phyloP scores from a whole-genome alignment of 2,329 filamentous ascomycete species.

The Pseudofabraea citricarpa region DNA sequence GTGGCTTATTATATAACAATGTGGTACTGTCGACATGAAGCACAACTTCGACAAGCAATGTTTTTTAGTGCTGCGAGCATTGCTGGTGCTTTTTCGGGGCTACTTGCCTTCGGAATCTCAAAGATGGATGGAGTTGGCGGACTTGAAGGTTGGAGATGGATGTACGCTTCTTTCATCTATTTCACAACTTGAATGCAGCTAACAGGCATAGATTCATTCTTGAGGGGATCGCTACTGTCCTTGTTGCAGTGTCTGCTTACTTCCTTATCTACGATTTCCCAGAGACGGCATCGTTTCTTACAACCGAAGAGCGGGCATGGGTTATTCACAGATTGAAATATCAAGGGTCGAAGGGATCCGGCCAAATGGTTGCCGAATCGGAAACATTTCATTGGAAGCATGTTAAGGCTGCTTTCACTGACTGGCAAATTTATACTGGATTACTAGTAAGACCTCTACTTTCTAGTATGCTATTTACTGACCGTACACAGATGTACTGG shows the following conservation, averaged over 20 bases:
- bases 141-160: slow-evolving; percentile 41
- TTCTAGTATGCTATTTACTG: slow-evolving; percentile 1
- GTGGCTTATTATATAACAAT: slow-evolving; percentile 45
- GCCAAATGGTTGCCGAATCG: slow-evolving; percentile 18
- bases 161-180: slow-evolving; percentile 15
- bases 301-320: slow-evolving; percentile 29
- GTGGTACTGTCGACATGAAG: slow-evolving; percentile 53
- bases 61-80: slow-evolving; percentile 32
- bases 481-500: slow-evolving; percentile 57
- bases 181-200: neutral
- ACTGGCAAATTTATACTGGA: slow-evolving; percentile 38
- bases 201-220: slow-evolving; percentile 38
- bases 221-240: slow-evolving; percentile 39
- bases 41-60: slow-evolving; percentile 39
- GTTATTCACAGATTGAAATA: slow-evolving; percentile 20
- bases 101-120: slow-evolving; percentile 39
- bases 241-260: slow-evolving; percentile 31
- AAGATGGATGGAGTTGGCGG: slow-evolving; percentile 41
- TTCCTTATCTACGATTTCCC: slow-evolving; percentile 44
- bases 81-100: slow-evolving; percentile 40
- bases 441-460: slow-evolving; percentile 5
- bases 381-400: slow-evolving; percentile 28
- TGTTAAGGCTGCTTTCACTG: slow-evolving; percentile 35
- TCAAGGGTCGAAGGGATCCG: slow-evolving; percentile 15
- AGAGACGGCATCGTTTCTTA: slow-evolving; percentile 35